These are phyloP conservation scores for Hyphopichia burtonii DNA, from an alignment of 1,139 yeast species.

Conservation along the genomic window DNA sequence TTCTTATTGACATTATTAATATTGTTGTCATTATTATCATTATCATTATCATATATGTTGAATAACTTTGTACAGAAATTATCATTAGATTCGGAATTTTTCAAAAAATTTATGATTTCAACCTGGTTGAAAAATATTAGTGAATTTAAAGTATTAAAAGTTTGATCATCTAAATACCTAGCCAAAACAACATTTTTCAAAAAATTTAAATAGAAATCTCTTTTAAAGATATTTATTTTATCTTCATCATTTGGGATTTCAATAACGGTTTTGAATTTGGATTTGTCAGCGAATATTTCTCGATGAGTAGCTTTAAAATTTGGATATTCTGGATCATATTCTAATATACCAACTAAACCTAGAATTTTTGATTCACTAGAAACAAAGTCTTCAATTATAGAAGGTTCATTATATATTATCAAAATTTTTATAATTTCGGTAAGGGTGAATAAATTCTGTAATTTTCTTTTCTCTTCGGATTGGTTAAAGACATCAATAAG, in stretches of 20 bases:
- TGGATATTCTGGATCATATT: slow-evolving; percentile 88
- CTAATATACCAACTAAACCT: slow-evolving; percentile 79
- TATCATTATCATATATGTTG: slow-evolving; percentile 41
- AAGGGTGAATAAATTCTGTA: slow-evolving; percentile 57
- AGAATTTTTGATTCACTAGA: slow-evolving; percentile 55
- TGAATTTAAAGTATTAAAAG: slow-evolving; percentile 62
- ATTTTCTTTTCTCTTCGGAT: slow-evolving; percentile 52
- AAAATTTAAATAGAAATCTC: slow-evolving; percentile 75
- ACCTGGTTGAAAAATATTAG: slow-evolving; percentile 70
- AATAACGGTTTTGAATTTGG: slow-evolving; percentile 68
- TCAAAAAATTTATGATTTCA: slow-evolving; percentile 66
- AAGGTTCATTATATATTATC: slow-evolving; percentile 68
- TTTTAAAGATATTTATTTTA: slow-evolving; percentile 58
- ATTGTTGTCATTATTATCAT: slow-evolving; percentile 5
- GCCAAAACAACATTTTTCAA: slow-evolving; percentile 85
- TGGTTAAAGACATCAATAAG: slow-evolving; percentile 52
- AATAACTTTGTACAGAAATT: slow-evolving; percentile 54
- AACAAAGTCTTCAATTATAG: slow-evolving; percentile 64
- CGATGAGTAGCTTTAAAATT: slow-evolving; percentile 77
- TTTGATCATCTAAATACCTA: slow-evolving; percentile 75
- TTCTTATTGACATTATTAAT: background rate
- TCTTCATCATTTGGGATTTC: slow-evolving; percentile 50
- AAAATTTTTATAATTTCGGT: slow-evolving; percentile 73
- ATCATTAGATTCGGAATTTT: slow-evolving; percentile 41
- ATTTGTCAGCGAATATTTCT: slow-evolving; percentile 54